Base-by-base conservation (phyloP, 148 eudicot species). In the Drosera capensis region DNA sequence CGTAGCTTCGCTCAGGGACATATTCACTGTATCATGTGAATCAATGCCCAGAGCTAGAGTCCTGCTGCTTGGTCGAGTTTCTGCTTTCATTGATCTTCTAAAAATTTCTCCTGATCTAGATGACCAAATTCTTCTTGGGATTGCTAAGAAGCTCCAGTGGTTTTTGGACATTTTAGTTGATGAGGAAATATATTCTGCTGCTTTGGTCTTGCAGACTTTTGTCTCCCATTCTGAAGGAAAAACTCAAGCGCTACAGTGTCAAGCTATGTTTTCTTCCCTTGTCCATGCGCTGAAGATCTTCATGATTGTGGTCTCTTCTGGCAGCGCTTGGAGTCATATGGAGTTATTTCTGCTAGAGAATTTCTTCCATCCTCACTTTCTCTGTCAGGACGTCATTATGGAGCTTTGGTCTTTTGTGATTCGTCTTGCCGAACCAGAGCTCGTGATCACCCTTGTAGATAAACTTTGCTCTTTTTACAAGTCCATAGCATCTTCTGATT, bases 331-430 rank as follows among this genome's bases (percentile, higher is more conserved):
- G 92, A 44, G 45, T 49, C 84, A 75, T 57, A 48, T 80, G 43
- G 71, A 77, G 55, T 47, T 43, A 6, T 84, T 84, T 45, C 67
- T 88, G 23, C 70, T 84, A 13, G 81, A 78, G 48, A 88, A 88
- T 57, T 55, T 78, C 45, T 60, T 80, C 60, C 95, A 88, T 62
- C 79, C 93, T 40, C 97, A 88, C 55, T 69, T 75, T 54, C 75
- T 88, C 49, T 84, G 97, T 64, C 49, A 65, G 68, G 93, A 88
- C 45, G 68, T 88, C 39, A 59, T 78, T 25, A 69, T 72, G 72
- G 93, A 88, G 51, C 93, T 88, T 46, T 88, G 86, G 85, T 75
- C 93, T 58, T 88, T 80, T 49, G 35, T 80, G 29, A 48, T 78
- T 47, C 73, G 84, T 19, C 79, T 83, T 74, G 81, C 84, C 44